Evolutionary conservation across 768 basidiomycete species (phyloP).

Genomic region (Mycena floridula): DNA sequence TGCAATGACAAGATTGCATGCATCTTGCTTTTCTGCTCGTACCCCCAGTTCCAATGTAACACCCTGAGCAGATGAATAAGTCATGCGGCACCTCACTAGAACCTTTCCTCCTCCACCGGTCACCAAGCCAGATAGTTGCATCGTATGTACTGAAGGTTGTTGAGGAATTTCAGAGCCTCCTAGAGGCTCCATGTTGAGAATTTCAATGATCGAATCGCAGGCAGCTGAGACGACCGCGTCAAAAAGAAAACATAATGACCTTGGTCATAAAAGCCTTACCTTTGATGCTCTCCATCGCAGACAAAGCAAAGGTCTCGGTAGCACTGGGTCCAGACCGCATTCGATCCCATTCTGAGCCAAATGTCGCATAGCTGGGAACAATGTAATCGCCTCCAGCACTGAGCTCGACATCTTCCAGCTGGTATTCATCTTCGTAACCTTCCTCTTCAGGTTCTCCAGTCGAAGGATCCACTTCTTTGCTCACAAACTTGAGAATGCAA

Average conservation of each 20-base stretch:
- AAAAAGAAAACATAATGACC: background rate
- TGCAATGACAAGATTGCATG: conserved; percentile 80
- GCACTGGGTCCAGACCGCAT: conserved; percentile 68
- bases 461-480: conserved; percentile 95
- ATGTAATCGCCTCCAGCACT: conserved; percentile 93
- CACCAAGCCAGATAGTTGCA: conserved; percentile 89
- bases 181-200: conserved; percentile 94
- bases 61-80: conserved; percentile 81
- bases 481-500: conserved; percentile 89
- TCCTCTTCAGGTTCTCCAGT: conserved; percentile 96
- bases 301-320: conserved; percentile 91
- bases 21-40: conserved; percentile 85
- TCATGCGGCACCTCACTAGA: conserved; percentile 92
- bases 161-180: conserved; percentile 84
- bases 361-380: conserved; percentile 89
- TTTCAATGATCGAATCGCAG: conserved; percentile 92
- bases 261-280: conserved; percentile 42
- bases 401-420: conserved; percentile 92
- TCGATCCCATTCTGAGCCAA: conserved; percentile 94
- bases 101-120: conserved; percentile 95
- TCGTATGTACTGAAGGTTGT: conserved; percentile 84
- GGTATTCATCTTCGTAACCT: conserved; percentile 99
- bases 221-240: conserved; percentile 55
- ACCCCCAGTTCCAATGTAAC: conserved; percentile 91
- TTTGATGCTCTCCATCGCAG: conserved; percentile 90